Percentiles rank a stretch among this genome's conserved stretches.
phyloP scores from a whole-genome alignment of 345 rosid species.

The Rubroshorea leprosula region DNA sequence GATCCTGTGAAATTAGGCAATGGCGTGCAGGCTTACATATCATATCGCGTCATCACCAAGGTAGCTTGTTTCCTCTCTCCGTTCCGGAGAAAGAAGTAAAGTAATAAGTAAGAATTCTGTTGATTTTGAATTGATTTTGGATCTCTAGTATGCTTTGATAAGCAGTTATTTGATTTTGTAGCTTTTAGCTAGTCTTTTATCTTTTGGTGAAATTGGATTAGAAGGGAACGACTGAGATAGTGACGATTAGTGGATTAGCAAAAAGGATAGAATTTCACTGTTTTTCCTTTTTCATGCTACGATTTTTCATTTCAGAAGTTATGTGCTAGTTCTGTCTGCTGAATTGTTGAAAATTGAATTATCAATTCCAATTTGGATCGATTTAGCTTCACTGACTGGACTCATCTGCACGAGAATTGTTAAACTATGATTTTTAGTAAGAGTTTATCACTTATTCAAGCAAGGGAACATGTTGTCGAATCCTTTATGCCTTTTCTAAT shows the following conservation, averaged over 20 bases:
- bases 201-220: background rate
- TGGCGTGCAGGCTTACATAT: conserved; percentile 95
- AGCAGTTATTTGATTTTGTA: background rate
- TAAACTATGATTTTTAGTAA: background rate
- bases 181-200: no score
- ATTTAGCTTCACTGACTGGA: background rate
- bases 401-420: background rate
- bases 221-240: no score
- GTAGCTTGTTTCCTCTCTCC: conserved; percentile 26
- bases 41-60: conserved; percentile 95
- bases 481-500: background rate
- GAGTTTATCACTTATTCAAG: background rate
- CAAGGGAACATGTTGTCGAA: background rate
- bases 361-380: background rate
- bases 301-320: background rate
- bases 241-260: background rate
- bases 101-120: background rate
- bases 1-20: conserved; percentile 98
- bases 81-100: background rate
- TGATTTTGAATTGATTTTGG: background rate
- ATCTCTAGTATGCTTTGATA: background rate
- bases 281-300: no score
- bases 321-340: background rate
- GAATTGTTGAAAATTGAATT: no score
- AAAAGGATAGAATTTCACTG: background rate